Evolutionary conservation across 2,329 filamentous ascomycete species (phyloP), one percentile per base, ranked within the genome.

Genomic region (Annulohypoxylon truncatum): DNA sequence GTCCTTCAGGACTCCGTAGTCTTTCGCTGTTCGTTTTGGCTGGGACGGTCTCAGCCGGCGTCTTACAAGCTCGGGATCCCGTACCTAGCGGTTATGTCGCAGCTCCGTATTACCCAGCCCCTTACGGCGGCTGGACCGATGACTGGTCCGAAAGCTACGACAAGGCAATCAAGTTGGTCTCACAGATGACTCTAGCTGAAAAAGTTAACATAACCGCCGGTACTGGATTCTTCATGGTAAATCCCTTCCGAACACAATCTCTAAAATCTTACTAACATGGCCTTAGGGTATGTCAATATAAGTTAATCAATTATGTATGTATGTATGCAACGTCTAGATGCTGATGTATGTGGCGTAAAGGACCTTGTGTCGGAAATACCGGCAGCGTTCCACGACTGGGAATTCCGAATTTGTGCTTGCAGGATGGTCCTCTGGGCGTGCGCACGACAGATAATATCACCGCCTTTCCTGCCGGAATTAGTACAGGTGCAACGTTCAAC

Each of bases 391-490:
- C 81, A 13, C 86, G 92, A 5, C 84, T 94, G 13, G 90, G 90
- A 1, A 90, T 95, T 66, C 90, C 91, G 1, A 87, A 89, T 69
- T 82, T 94, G 4, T 92, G 90, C 73, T 81, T 92, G 2, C 89
- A 92, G 68, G 92, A 94, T 75, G 88, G 87, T 0, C 90, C 91
- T 1, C 81, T 91, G 31, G 92, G 92, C 1, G 82, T 96, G 12
- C 87, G 91, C 26, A 87, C 87, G n/a, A 88, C 90, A 0, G 91
- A 94, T 69, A 88, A 92, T 65, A 88, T 90, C 55, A 94, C 91
- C 0, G 91, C 88, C 0, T 96, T 95, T 71, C 92, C 92, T 0
- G 85, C 91, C 7, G 92, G 92, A n/a, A 92, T 95, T 71, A 93
- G 90, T 0, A 86, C 86, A 1, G 92, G 90, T 15, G 90, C 91